These are phyloP conservation scores for Elsinoe batatas DNA, from an alignment of 2,329 filamentous ascomycete genomes.

Conservation along the genomic window DNA sequence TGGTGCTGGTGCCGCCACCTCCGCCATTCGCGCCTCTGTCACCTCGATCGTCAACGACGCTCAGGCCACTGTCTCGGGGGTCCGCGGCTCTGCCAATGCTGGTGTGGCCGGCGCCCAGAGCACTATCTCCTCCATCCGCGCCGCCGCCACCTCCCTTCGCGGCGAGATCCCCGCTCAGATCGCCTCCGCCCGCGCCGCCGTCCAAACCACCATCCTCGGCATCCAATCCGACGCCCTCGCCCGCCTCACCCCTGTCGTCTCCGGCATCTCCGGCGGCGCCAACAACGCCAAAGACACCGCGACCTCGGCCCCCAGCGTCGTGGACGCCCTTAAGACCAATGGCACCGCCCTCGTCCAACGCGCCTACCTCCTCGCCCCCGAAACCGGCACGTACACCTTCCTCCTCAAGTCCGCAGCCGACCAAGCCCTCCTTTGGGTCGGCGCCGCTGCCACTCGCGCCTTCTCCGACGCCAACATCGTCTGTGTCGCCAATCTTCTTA, in stretches of 20 bases:
- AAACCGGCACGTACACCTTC: conserved; percentile 9
- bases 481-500: conserved; percentile 4
- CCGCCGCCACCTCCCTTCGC: background rate
- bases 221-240: background rate
- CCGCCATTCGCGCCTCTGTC: background rate
- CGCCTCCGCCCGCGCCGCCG: conserved; percentile 4
- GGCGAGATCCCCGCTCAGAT: background rate
- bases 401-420: conserved; percentile 5
- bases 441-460: background rate
- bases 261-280: conserved; percentile 1
- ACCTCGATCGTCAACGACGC: conserved; percentile 23
- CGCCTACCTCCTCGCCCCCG: conserved; percentile 1
- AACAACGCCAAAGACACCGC: background rate
- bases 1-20: background rate
- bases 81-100: background rate
- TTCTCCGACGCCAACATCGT: conserved; percentile 6
- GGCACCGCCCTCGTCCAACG: conserved; percentile 9
- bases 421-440: conserved; percentile 1
- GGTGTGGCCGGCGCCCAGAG: background rate
- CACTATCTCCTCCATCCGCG: background rate
- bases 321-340: conserved; percentile 6
- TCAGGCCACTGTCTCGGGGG: background rate
- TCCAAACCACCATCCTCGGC: conserved; percentile 3
- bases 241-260: background rate
- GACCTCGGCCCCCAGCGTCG: background rate